Evolutionary conservation across 306 rosid species (phyloP).

Genomic region (Dryas drummondii): DNA sequence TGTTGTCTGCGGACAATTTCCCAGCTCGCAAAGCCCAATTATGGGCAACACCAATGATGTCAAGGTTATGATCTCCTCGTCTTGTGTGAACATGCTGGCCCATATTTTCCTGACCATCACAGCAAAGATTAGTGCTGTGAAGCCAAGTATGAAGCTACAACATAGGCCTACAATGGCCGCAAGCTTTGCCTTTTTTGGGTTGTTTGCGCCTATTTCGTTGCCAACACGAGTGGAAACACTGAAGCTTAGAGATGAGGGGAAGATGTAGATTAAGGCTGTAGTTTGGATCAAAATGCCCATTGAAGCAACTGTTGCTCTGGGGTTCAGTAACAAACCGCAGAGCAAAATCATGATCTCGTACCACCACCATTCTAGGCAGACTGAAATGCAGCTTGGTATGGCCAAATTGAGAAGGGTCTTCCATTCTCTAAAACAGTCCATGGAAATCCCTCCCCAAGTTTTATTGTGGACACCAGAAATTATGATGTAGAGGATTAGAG

Average conservation of each 20-base stretch:
- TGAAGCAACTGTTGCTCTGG: conserved; percentile 79
- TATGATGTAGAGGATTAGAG: conserved; percentile 53
- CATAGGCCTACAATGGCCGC: conserved; percentile 74
- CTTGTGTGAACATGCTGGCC: conserved; percentile 78
- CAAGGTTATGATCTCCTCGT: conserved; percentile 53
- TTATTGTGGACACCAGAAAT: conserved; percentile 47
- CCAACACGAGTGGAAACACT: conserved; percentile 93
- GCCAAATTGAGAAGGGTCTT: conserved; percentile 59
- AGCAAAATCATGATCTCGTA: conserved; percentile 88
- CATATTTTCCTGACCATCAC: conserved; percentile 62
- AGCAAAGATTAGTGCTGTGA: conserved; percentile 59
- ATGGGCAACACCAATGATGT: conserved; percentile 81
- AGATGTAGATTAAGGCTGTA: conserved; percentile 75
- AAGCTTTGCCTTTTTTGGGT: conserved; percentile 57
- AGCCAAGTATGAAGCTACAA: conserved; percentile 60
- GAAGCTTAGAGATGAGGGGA: conserved; percentile 79
- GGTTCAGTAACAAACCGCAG: conserved; percentile 63
- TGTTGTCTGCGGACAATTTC: conserved; percentile 93
- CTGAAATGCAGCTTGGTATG: conserved; percentile 83
- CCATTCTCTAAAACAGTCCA: conserved; percentile 61
- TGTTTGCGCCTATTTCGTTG: conserved; percentile 73
- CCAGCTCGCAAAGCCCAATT: conserved; percentile 86
- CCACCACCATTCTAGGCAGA: conserved; percentile 99
- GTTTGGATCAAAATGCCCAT: conserved; percentile 93
- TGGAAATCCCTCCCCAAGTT: conserved; percentile 72